phyloP scores from a whole-genome alignment of 768 basidiomycete species.

The Mycena filopes region DNA sequence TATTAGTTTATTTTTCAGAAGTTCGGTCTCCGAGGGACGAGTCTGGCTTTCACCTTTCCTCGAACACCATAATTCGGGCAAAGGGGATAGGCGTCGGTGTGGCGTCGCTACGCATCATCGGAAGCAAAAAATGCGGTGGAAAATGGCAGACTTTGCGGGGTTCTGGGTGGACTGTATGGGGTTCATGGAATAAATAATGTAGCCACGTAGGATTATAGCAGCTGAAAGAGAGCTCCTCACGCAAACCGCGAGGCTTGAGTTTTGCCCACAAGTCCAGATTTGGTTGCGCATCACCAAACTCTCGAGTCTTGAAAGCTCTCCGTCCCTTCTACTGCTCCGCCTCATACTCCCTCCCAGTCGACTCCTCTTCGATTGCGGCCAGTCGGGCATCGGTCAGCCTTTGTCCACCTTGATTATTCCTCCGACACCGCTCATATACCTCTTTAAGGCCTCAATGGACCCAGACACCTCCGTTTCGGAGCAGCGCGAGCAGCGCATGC shows the following conservation, averaged over 20 bases:
- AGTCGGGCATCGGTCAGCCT: constrained; percentile 22
- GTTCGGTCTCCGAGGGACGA: constrained; percentile 4
- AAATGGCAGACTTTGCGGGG: neutral
- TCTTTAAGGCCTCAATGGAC: constrained; percentile 45
- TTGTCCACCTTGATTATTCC: neutral
- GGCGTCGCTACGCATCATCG: constrained; percentile 1
- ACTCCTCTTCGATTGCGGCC: constrained; percentile 9
- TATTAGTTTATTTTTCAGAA: neutral
- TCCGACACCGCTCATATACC: neutral
- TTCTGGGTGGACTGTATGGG: too few relatives aligned
- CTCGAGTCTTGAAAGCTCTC: neutral
- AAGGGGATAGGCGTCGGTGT: neutral
- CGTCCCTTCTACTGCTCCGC: neutral
- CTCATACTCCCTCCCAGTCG: neutral
- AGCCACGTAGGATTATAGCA: too few relatives aligned
- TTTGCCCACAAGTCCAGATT: neutral
- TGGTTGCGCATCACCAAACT: neutral
- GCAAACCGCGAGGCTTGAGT: constrained; percentile 3
- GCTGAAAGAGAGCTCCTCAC: neutral
- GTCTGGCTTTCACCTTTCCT: neutral
- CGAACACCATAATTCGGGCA: too few relatives aligned
- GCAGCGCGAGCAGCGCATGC: constrained; percentile 82
- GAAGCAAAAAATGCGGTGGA: constrained; percentile 13
- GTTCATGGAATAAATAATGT: neutral
- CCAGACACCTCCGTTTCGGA: constrained; percentile 47